phyloP scores from a whole-genome alignment of 768 basidiomycete genomes.

The Zangia roseola region DNA sequence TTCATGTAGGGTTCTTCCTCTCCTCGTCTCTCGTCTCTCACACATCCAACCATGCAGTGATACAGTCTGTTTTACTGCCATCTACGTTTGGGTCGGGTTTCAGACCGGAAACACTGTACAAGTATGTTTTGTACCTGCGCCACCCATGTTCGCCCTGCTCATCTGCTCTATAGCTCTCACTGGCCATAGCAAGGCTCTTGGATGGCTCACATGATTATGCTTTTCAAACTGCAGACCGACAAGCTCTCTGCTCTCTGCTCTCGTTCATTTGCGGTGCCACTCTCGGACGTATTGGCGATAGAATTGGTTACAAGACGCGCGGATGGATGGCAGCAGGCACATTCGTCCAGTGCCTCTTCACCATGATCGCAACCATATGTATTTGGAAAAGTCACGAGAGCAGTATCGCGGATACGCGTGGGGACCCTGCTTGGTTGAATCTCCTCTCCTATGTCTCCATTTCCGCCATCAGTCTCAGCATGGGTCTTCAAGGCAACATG shows the following conservation, averaged over 20 bases:
- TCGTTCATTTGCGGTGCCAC: conserved; percentile 78
- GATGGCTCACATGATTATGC: conserved; percentile 46
- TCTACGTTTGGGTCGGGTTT: conserved; percentile 85
- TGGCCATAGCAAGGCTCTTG: conserved; percentile 84
- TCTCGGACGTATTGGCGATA: conserved; percentile 82
- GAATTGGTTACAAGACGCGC: conserved; percentile 69
- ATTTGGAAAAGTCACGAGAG: conserved; percentile 68
- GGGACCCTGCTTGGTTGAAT: conserved; percentile 69
- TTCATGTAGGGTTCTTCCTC: conserved; percentile 53
- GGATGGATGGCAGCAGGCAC: conserved; percentile 73
- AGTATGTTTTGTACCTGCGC: conserved; percentile 33
- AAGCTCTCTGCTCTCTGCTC: conserved; percentile 77
- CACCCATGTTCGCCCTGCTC: neutral
- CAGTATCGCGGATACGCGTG: conserved; percentile 53
- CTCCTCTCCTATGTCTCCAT: conserved; percentile 65
- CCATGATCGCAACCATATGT: conserved; percentile 67
- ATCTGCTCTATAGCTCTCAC: conserved; percentile 50
- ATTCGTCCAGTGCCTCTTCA: conserved; percentile 71
- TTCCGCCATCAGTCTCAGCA: conserved; percentile 70
- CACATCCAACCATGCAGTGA: conserved; percentile 42
- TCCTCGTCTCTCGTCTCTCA: neutral
- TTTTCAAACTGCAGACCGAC: conserved; percentile 82
- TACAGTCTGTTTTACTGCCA: conserved; percentile 70
- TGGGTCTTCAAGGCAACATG: conserved; percentile 86
- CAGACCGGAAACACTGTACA: conserved; percentile 79